A percentile compares a stretch with the other conserved stretches of the same genome.
Evolutionary conservation across 768 basidiomycete species (phyloP).

Genomic region (Amanita pseudoporphyria): DNA sequence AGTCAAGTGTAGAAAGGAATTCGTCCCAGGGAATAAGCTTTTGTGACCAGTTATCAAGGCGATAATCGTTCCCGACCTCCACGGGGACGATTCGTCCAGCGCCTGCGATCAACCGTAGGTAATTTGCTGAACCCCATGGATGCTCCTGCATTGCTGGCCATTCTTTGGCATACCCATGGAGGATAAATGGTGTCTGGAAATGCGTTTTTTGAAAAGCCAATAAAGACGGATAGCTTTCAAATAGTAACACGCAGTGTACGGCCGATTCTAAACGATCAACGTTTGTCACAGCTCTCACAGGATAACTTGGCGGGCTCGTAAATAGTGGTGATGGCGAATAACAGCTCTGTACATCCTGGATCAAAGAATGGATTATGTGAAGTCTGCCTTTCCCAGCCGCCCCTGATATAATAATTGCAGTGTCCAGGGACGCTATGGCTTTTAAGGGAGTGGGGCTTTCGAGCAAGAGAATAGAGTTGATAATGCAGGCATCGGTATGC

Average conservation of each 20-base stretch:
- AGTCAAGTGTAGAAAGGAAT: constrained; percentile 47
- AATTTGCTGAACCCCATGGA: constrained; percentile 61
- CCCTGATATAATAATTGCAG: constrained; percentile 78
- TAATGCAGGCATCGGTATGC: constrained; percentile 68
- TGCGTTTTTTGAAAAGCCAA: constrained; percentile 35
- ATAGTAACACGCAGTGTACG: neutral
- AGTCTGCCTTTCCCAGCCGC: constrained; percentile 51
- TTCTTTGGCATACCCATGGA: constrained; percentile 47
- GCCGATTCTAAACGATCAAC: constrained; percentile 1
- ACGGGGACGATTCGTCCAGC: constrained; percentile 82
- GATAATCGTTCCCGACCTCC: constrained; percentile 82
- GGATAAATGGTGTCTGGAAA: constrained; percentile 56
- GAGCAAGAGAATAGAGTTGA: constrained; percentile 38
- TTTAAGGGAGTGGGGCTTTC: constrained; percentile 21
- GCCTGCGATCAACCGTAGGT: constrained; percentile 66
- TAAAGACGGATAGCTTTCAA: constrained; percentile 7
- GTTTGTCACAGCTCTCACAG: neutral
- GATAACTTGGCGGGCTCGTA: neutral
- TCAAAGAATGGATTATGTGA: constrained; percentile 54
- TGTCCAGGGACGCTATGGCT: constrained; percentile 59
- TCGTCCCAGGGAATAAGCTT: constrained; percentile 66
- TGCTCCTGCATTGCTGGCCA: constrained; percentile 76
- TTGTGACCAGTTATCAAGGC: constrained; percentile 74
- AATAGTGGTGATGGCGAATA: constrained; percentile 12
- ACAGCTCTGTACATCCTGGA: constrained; percentile 45